Base-by-base conservation (phyloP, 441 rosid genomes). In the Gossypium lobatum region DNA sequence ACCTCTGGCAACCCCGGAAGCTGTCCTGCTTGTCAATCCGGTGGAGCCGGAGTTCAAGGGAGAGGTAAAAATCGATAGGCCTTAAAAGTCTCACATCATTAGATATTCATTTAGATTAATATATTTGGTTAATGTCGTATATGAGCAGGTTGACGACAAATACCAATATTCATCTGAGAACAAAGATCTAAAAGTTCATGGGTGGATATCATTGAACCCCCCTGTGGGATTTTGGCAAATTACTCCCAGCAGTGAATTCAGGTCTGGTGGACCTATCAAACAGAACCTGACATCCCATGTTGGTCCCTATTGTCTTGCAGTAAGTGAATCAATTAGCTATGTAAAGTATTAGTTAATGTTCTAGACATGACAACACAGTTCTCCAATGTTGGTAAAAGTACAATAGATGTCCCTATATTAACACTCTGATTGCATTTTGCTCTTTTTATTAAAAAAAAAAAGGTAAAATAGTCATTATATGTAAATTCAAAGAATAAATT, bases 211-310 rank as follows among this genome's bases (percentile, higher is more conserved):
- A 65, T 25, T 70, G 5, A 79, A 80, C 23, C 85, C 91, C 2
- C 64, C 80, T 0, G 74, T 86, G 13, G 98, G 98, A 31, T 89
- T 83, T 78, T 93, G 97, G 98, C 94, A 88, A 73, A 93, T 92
- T 72, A 92, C 92, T 66, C 98, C 98, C 37, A 90, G 97, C 60
- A 79, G 87, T 58, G 98, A 93, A 81, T 93, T 90, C 75, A 81
- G 93, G 63, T 83, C 95, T 2, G 97, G 96, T 23, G 98, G 98
- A 63, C 91, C 83, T 2, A 79, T 79, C 10, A 92, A 93, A 77
- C 98, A 93, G 75, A 90, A 90, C 72, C 93, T 93, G 64, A 90
- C 95, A 1, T 93, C 96, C 60, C 96, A 93, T 65, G 97, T 90
- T 37, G 97, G 97, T 54, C 98, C 97, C 6, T 75, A 62, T 75